Conservation (phyloP, 148 eudicot species). For the Fallopia convolvulus region DNA sequence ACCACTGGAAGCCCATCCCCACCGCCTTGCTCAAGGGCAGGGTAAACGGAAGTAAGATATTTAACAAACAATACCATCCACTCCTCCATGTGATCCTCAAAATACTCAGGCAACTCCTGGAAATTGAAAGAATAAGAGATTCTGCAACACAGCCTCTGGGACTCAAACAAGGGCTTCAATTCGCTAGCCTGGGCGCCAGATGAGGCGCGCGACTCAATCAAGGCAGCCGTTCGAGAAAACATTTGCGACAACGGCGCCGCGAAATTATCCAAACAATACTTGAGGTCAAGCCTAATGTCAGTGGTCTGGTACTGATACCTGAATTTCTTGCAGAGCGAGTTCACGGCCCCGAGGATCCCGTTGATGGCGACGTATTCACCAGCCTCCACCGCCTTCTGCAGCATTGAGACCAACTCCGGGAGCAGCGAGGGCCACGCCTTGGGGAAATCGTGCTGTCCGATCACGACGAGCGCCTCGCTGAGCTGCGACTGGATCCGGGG, state of each 20-base stretch:
- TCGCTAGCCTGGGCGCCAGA: conserved; percentile 30
- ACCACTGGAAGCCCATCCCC: conserved; percentile 58
- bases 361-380: conserved; percentile 64
- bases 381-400: conserved; percentile 48
- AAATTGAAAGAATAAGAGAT: conserved; percentile 84
- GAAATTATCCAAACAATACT: conserved; percentile 81
- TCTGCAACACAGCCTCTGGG: conserved; percentile 85
- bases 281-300: conserved; percentile 63
- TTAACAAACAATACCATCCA: conserved; percentile 81
- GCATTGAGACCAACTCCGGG: conserved; percentile 56
- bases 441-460: conserved; percentile 94
- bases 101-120: conserved; percentile 82
- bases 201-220: conserved; percentile 43
- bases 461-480: conserved; percentile 74
- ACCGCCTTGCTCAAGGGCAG: conserved; percentile 65
- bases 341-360: conserved; percentile 74
- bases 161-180: conserved; percentile 59
- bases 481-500: conserved; percentile 67
- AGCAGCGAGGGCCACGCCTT: conserved; percentile 58
- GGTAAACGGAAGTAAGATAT: conserved; percentile 54
- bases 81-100: conserved; percentile 89
- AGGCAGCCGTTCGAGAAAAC: conserved; percentile 47
- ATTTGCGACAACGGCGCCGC: conserved; percentile 56
- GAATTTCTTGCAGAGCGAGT: conserved; percentile 83
- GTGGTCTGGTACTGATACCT: conserved; percentile 59